These are phyloP conservation scores for Phoma sp. DNA, from an alignment of 2,329 filamentous ascomycete genomes.

Conservation along the genomic window DNA sequence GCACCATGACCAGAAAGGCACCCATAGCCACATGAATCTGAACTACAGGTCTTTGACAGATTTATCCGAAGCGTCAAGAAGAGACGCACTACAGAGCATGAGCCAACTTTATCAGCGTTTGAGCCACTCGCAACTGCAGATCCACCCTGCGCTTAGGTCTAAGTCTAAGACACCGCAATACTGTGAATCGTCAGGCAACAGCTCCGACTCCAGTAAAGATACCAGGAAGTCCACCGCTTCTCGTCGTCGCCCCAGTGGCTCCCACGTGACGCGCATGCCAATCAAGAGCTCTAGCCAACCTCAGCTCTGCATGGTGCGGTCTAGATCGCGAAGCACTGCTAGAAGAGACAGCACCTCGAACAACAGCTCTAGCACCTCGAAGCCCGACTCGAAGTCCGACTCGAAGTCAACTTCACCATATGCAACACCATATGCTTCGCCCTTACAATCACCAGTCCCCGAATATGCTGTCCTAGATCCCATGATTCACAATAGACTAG, in stretches of 20 bases:
- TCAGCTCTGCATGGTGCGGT: slow-evolving; percentile 48
- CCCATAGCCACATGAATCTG: slow-evolving; percentile 41
- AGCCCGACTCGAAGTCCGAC: slow-evolving; percentile 14
- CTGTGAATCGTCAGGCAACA: slow-evolving; percentile 14
- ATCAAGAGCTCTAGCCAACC: slow-evolving; percentile 42
- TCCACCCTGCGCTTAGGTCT: slow-evolving; percentile 28
- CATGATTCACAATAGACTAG: slow-evolving; percentile 12
- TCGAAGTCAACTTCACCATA: slow-evolving; percentile 30
- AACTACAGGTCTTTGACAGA: slow-evolving; percentile 56
- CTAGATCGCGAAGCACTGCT: slow-evolving; percentile 28
- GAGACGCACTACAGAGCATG: slow-evolving; percentile 54
- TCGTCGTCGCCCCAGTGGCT: slow-evolving; percentile 32
- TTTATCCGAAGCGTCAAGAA: slow-evolving; percentile 55
- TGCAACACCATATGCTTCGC: slow-evolving; percentile 34
- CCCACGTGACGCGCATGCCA: slow-evolving; percentile 42
- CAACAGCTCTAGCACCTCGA: slow-evolving; percentile 30
- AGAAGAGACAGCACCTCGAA: slow-evolving; percentile 32
- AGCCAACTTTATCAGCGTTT: slow-evolving; percentile 51
- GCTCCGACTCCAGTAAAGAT: slow-evolving; percentile 27
- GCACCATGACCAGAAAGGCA: slow-evolving; percentile 41
- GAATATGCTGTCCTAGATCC: slow-evolving; percentile 36
- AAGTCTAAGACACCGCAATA: slow-evolving; percentile 15
- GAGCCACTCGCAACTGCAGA: slow-evolving; percentile 45
- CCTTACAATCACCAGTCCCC: slow-evolving; percentile 34
- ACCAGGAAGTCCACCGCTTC: slow-evolving; percentile 33